Base-by-base conservation (phyloP, 1,284 basidiomycete genomes). In the Sphagnurus paluster region DNA sequence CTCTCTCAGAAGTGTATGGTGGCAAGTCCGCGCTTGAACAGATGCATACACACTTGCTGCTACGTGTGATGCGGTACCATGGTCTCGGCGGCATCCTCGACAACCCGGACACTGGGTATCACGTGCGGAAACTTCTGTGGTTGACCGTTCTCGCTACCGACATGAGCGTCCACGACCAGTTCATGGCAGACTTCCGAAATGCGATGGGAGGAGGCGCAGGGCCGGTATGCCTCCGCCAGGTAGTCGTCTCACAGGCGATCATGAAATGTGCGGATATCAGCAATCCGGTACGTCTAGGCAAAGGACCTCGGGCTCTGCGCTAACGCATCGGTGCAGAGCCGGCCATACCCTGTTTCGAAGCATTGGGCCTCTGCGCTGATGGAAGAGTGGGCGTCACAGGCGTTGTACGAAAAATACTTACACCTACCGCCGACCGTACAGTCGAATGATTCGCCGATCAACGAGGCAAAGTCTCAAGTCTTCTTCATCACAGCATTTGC, bases 231-330 rank as follows among this genome's bases (percentile, higher is more conserved):
- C 64, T 66, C 29, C 59, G 83, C 49, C 79, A 87, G 51, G 71
- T 90, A 19, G 67, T 95, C 46, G 66, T 93, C n/a, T 93, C 90
- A 61, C 91, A 97, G 59, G 89, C 89, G 3, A 72, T 98, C 41
- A 87, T 98, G 67, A 98, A 98, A 67, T 96, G 93, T 60, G 93
- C 93, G 9, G 94, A 98, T 69, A 98, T 98, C 61, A 94, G 90
- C 63, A 98, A 98, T 65, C 93, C 94, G 9, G 92, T 96, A 64
- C 54, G 88, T 8, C 23, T 10, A 10, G 16, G 5, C 20, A 20
- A 30, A 24, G 16, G 19, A 26, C 23, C 39, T 26, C 16, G 19
- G n/a, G 39, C 34, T 47, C 45, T 42, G 48, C 16, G 38, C 35
- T 29, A 16, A 36, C 26, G 13, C 4, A 24, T 16, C 26, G 14